Conservation (phyloP, 805 yeast genomes). For the Blastobotrys mokoenaii region DNA sequence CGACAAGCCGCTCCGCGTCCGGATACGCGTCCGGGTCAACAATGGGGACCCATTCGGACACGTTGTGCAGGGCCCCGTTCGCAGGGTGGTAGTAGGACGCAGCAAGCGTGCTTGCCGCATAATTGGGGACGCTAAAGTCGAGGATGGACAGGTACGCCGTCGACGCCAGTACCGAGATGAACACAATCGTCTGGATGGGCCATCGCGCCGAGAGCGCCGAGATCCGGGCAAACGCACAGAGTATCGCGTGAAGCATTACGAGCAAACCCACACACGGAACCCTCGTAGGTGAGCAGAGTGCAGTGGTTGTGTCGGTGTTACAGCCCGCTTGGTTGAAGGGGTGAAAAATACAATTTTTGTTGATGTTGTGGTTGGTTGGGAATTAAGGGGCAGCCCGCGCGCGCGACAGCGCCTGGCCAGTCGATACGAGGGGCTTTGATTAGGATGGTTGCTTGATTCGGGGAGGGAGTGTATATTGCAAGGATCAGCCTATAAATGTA, state of each 20-base stretch:
- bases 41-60: conserved; percentile 10
- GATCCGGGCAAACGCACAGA: too few species aligned
- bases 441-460: too few species aligned
- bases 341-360: background rate
- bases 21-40: conserved; percentile 5
- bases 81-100: conserved; percentile 18
- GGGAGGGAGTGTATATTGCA: too few species aligned
- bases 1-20: conserved; percentile 4
- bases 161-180: conserved; percentile 67
- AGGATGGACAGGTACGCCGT: conserved; percentile 63
- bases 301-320: too few species aligned
- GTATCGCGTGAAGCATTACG: too few species aligned
- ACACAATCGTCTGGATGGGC: conserved; percentile 80
- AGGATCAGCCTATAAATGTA: too few species aligned
- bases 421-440: too few species aligned
- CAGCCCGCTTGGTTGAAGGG: background rate
- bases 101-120: conserved; percentile 10
- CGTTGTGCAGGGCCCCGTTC: background rate
- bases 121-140: conserved; percentile 30
- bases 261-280: too few species aligned
- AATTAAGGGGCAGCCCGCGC: too few species aligned
- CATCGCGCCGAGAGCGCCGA: conserved; percentile 52
- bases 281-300: too few species aligned
- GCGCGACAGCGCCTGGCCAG: too few species aligned
- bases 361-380: background rate